These are phyloP conservation scores for Epichloe typhina DNA, from an alignment of 2,329 filamentous ascomycete genomes.

Conservation along the genomic window DNA sequence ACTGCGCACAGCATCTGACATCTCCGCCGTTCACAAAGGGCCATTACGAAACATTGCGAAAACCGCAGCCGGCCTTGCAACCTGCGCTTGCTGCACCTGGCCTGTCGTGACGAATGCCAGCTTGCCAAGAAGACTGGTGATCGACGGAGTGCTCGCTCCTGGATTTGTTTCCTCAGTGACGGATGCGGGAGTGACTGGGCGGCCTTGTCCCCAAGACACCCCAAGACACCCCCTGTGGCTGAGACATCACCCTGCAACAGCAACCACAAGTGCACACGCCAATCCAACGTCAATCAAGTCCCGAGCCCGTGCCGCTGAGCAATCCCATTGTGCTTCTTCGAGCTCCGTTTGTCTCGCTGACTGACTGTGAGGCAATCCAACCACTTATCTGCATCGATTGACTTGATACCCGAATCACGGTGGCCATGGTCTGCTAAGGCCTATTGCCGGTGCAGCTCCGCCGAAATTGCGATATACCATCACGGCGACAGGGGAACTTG, in stretches of 20 bases:
- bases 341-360: neutral
- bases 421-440: conserved; percentile 5
- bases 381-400: neutral
- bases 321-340: neutral
- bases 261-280: neutral
- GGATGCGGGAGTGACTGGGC: conserved; percentile 7
- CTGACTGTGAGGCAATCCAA: neutral
- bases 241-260: conserved; percentile 10
- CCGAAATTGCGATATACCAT: neutral
- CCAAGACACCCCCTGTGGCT: conserved; percentile 11
- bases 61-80: neutral
- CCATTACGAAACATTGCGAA: neutral
- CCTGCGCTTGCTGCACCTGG: neutral
- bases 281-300: neutral
- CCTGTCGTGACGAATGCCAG: neutral
- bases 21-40: neutral
- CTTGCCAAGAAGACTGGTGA: neutral
- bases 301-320: neutral
- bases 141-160: neutral
- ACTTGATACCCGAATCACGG: neutral
- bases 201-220: neutral
- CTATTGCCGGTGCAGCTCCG: neutral
- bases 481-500: neutral
- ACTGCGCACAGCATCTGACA: no score
- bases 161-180: conserved; percentile 12